These are phyloP conservation scores for Nothophaeocryptopus gaeumannii DNA, from an alignment of 2,329 filamentous ascomycete genomes.

Conservation along the genomic window DNA sequence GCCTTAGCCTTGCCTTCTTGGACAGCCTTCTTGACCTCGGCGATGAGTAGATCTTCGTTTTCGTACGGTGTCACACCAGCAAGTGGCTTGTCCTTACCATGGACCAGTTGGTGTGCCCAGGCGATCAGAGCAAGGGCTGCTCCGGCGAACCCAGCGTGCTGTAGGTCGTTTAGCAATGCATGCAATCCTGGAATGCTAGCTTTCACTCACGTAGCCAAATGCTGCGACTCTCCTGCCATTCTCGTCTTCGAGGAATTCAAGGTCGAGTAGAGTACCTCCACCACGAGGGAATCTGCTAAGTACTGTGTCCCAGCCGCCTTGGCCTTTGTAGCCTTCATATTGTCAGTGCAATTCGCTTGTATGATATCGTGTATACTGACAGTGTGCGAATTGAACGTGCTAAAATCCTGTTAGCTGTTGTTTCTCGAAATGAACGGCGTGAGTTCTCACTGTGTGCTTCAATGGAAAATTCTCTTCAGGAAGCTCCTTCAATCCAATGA, in stretches of 20 bases:
- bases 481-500: conserved; percentile 44
- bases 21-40: conserved; percentile 70
- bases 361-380: conserved; percentile 16
- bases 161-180: conserved; percentile 40
- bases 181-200: too few relatives aligned
- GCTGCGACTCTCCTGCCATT: conserved; percentile 68
- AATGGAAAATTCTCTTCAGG: conserved; percentile 62
- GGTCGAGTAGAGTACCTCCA: conserved; percentile 73
- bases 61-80: conserved; percentile 66
- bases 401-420: conserved; percentile 10
- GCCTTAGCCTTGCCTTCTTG: conserved; percentile 64
- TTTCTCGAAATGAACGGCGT: not conserved
- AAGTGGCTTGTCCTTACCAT: conserved; percentile 64
- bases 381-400: conserved; percentile 41
- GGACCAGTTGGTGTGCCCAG: conserved; percentile 78
- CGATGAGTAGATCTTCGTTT: conserved; percentile 70
- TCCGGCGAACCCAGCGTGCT: conserved; percentile 72
- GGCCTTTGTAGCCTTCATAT: conserved; percentile 43
- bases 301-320: conserved; percentile 74
- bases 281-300: conserved; percentile 76
- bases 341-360: conserved; percentile 4
- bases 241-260: conserved; percentile 79
- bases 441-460: conserved; percentile 55
- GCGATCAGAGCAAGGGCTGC: conserved; percentile 64
- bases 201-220: conserved; percentile 53